Evolutionary conservation across 345 rosid species (phyloP).

Genomic region (Pugionium cornutum): DNA sequence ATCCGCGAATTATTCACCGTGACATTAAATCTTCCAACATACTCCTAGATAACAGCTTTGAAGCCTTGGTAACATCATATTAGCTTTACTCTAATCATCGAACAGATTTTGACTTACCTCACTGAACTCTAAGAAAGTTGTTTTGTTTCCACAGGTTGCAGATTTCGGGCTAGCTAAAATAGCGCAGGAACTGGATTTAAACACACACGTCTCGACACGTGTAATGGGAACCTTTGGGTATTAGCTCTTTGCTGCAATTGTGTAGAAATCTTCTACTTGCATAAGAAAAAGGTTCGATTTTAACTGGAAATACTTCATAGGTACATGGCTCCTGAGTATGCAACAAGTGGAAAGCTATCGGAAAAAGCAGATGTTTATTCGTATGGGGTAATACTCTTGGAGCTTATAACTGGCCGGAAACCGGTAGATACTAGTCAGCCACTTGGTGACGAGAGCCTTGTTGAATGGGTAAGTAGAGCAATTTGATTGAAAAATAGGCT

Average conservation of each 20-base stretch:
- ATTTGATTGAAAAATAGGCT: too few species aligned
- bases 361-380: slow-evolving; percentile 97
- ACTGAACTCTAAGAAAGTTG: not conserved
- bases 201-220: slow-evolving; percentile 91
- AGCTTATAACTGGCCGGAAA: slow-evolving; percentile 92
- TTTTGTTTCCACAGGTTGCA: slow-evolving; percentile 59
- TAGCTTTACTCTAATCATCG: slow-evolving; percentile 1
- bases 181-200: slow-evolving; percentile 81
- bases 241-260: slow-evolving; percentile 4
- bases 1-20: slow-evolving; percentile 97
- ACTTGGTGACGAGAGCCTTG: slow-evolving; percentile 95
- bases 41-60: slow-evolving; percentile 81
- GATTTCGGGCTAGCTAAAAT: slow-evolving; percentile 97
- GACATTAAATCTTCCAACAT: slow-evolving; percentile 97
- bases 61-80: slow-evolving; percentile 71
- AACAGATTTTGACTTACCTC: not conserved
- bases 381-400: slow-evolving; percentile 92
- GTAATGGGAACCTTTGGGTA: slow-evolving; percentile 99
- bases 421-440: slow-evolving; percentile 94
- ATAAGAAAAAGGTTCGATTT: not conserved
- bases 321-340: slow-evolving; percentile 99
- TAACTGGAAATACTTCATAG: slow-evolving; percentile 41
- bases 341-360: slow-evolving; percentile 91
- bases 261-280: not conserved
- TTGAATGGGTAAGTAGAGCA: slow-evolving; percentile 73